Evolutionary conservation across 1,284 basidiomycete genomes (phyloP), one percentile per base, ranked within the genome.

Genomic region (Mycena sp.): DNA sequence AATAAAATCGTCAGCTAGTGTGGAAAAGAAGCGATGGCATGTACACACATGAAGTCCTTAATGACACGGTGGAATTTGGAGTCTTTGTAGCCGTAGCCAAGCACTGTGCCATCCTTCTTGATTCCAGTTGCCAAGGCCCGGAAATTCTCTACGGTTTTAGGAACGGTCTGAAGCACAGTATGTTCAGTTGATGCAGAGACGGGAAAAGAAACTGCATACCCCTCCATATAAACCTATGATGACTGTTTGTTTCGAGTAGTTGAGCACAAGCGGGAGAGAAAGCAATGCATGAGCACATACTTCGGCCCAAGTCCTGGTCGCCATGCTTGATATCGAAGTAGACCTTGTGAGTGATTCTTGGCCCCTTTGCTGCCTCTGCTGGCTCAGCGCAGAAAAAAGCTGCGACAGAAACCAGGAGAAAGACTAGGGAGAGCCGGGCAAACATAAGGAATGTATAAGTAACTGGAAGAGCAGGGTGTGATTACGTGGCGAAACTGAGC

Each of bases 121-220:
- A 89, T 84, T 63, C 96, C 95, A 43, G 87, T 97, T 85, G 71
- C 89, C 84, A 85, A 85, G 84, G 82, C 91, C 77, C 75, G 94
- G 83, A 99, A 99, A 84, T 99, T 99, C 81, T 98, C 96, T 44
- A 93, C 96, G 9, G 98, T 95, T 77, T 96, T 97, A n/a, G 97
- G 97, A 45, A 96, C 94, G 48, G 93, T 94, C 92, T 96, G 71
- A 11, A 46, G 23, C 46, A 40, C 19, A n/a, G n/a, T 63, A 73
- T 40, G 71, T 60, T 64, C 46, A 57, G 26, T 28, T n/a, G 16
- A 17, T 29, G 25, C 26, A 59, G 17, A 66, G 17, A 41, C 38
- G 19, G 21, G 56, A 3, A 21, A 12, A 25, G 17, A 37, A 6
- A 19, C 3, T 6, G 76, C 80, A 46, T 70, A 85, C 83, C 57